These are phyloP conservation scores for Russula compacta DNA, from an alignment of 768 basidiomycete genomes.

Conservation along the genomic window DNA sequence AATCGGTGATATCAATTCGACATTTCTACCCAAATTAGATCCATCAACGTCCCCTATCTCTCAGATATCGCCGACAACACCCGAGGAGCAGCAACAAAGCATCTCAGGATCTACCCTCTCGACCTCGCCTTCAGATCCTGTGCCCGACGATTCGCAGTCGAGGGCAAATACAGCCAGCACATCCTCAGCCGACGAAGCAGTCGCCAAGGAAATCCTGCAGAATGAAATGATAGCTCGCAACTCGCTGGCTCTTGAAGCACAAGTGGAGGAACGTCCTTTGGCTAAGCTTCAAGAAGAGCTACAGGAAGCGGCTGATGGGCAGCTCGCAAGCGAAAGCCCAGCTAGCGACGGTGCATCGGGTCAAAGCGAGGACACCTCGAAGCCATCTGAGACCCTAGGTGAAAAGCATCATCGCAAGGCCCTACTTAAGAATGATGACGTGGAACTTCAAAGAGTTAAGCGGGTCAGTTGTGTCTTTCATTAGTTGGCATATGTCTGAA, in stretches of 20 bases:
- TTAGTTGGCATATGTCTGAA: neutral
- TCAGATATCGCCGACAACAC: conserved; percentile 15
- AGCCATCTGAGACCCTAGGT: conserved; percentile 21
- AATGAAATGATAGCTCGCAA: conserved; percentile 62
- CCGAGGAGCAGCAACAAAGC: neutral
- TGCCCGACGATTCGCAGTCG: neutral
- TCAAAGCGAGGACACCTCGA: conserved; percentile 1
- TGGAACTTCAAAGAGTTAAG: conserved; percentile 69
- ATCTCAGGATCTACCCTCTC: conserved; percentile 1
- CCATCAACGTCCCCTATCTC: conserved; percentile 36
- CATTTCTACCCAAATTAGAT: conserved; percentile 78
- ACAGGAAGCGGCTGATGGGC: conserved; percentile 36
- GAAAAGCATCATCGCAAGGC: conserved; percentile 56
- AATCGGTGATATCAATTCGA: conserved; percentile 96
- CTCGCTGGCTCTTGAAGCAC: conserved; percentile 68
- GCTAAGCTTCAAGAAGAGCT: conserved; percentile 82
- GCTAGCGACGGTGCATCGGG: neutral
- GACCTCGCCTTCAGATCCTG: neutral
- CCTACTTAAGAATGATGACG: conserved; percentile 79
- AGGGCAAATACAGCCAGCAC: conserved; percentile 1
- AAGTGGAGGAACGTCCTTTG: conserved; percentile 77
- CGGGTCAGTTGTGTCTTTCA: conserved; percentile 39
- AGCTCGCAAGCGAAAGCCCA: neutral
- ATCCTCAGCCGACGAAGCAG: conserved; percentile 24
- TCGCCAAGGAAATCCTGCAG: conserved; percentile 37